These are phyloP conservation scores for Vanrija sp. DNA, from an alignment of 1,284 basidiomycete genomes.

Conservation along the genomic window DNA sequence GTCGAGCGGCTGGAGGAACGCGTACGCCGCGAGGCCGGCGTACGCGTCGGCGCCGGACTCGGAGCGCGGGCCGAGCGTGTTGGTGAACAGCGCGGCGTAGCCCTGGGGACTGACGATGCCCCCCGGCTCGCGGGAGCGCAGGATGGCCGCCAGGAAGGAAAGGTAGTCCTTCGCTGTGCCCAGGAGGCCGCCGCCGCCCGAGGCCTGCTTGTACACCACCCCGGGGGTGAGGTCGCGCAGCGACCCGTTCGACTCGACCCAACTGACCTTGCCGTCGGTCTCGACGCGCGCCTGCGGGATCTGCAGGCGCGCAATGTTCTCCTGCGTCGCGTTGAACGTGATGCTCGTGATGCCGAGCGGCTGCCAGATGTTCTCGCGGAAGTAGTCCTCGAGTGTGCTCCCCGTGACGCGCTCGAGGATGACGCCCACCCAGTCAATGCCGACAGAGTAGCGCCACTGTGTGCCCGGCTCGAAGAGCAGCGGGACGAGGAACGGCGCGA, in stretches of 20 bases:
- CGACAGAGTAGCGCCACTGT: constrained; percentile 26
- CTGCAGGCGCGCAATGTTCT: constrained; percentile 1
- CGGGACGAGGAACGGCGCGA: constrained; percentile 16
- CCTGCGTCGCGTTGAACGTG: constrained; percentile 29
- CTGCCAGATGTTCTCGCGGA: constrained; percentile 35
- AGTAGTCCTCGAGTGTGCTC: constrained; percentile 32
- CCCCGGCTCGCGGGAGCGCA: constrained; percentile 14
- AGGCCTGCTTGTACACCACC: not conserved
- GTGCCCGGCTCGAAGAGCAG: constrained; percentile 36
- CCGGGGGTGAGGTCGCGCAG: too few species aligned
- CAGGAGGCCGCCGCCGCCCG: constrained; percentile 37
- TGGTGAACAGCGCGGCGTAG: constrained; percentile 21
- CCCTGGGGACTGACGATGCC: constrained; percentile 17
- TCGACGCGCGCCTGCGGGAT: too few species aligned
- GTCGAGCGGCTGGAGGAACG: not conserved
- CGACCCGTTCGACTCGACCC: too few species aligned
- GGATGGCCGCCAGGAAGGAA: constrained; percentile 23
- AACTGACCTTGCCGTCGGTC: too few species aligned
- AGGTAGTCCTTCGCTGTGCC: constrained; percentile 36
- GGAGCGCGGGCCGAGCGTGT: constrained; percentile 3
- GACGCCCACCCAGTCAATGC: constrained; percentile 42
- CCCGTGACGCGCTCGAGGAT: constrained; percentile 35
- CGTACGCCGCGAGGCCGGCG: not conserved
- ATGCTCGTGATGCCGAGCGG: constrained; percentile 30
- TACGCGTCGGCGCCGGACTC: not conserved